Base-by-base conservation (phyloP, 2,329 filamentous ascomycete genomes). In the Xylariomycetidae sp. region DNA sequence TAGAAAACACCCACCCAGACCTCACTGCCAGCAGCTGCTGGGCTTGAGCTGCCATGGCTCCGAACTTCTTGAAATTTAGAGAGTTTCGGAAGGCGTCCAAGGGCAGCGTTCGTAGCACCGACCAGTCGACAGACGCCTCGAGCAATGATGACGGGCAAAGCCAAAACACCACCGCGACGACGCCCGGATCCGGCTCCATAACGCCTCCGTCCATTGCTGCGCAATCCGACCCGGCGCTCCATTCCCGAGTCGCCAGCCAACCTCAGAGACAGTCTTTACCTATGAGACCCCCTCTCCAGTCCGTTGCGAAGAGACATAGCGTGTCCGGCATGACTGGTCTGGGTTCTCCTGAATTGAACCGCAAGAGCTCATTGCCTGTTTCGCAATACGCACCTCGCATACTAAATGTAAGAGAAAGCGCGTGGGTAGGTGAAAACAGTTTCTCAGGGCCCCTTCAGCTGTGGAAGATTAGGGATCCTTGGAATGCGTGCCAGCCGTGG, bases 371-470 rank as follows among this genome's bases (percentile, higher is more conserved):
- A 42, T 63, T 75, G 41, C 77, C 82, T 6, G 74, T 80, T 13
- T 95, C 88, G 34, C 79, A 82, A 27, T 90, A 86, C 62, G 85
- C 88, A 18, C 89, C 90, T 16, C 78, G 79, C 48, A 77, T 96
- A 25, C 66, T 82, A 27, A 95, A 89, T 20, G 69, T 95, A 25
- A 70, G 77, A 8, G 87, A 95, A 45, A 85, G 84, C 47, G 81
- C 86, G 38, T 94, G 88, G 85, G 88, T 94, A 74, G n/a, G n/a
- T n/a, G n/a, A n/a, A n/a, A n/a, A n/a, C n/a, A n/a, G n/a, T n/a
- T n/a, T n/a, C n/a, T n/a, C n/a, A n/a, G n/a, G n/a, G n/a, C n/a
- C n/a, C n/a, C n/a, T n/a, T n/a, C n/a, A n/a, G n/a, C n/a, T n/a
- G n/a, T n/a, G n/a, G n/a, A n/a, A n/a, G n/a, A n/a, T n/a, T n/a